Evolutionary conservation across 768 basidiomycete genomes (phyloP).

Genomic region (Porpolomopsis calyptriformis): DNA sequence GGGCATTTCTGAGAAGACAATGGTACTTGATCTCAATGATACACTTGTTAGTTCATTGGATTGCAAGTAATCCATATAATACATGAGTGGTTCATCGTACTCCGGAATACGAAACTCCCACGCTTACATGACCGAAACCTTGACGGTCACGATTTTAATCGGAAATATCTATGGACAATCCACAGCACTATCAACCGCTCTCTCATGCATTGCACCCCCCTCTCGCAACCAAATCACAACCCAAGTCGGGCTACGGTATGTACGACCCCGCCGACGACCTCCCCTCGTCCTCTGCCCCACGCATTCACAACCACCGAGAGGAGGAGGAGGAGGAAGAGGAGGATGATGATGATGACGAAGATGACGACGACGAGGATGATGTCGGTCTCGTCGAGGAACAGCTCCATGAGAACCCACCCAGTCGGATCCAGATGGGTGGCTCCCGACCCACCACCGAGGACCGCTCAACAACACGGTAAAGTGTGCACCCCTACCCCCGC

Average conservation of each 20-base stretch:
- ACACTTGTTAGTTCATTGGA: too few species aligned
- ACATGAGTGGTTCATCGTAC: too few species aligned
- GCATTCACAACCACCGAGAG: slow-evolving; percentile 17
- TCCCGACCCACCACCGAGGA: slow-evolving; percentile 26
- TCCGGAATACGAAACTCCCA: background rate
- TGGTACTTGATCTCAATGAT: too few species aligned
- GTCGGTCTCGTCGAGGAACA: slow-evolving; percentile 66
- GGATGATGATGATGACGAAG: slow-evolving; percentile 59
- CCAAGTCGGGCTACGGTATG: slow-evolving; percentile 15
- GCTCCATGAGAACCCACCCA: slow-evolving; percentile 38
- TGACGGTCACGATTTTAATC: too few species aligned
- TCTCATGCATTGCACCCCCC: slow-evolving; percentile 69
- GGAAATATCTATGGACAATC: slow-evolving; percentile 55
- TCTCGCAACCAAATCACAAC: slow-evolving; percentile 22
- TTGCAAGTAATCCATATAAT: too few species aligned
- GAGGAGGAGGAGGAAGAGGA: slow-evolving; percentile 48
- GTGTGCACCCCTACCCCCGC: slow-evolving; percentile 9
- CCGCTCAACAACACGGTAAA: slow-evolving; percentile 22
- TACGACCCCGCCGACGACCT: background rate
- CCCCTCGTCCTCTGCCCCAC: background rate
- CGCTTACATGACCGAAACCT: background rate
- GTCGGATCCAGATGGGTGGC: slow-evolving; percentile 26
- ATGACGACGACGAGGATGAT: too few species aligned
- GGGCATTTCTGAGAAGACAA: too few species aligned
- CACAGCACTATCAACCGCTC: slow-evolving; percentile 71